phyloP scores from a whole-genome alignment of 495 filamentous ascomycete species.

The Cercophora samala region DNA sequence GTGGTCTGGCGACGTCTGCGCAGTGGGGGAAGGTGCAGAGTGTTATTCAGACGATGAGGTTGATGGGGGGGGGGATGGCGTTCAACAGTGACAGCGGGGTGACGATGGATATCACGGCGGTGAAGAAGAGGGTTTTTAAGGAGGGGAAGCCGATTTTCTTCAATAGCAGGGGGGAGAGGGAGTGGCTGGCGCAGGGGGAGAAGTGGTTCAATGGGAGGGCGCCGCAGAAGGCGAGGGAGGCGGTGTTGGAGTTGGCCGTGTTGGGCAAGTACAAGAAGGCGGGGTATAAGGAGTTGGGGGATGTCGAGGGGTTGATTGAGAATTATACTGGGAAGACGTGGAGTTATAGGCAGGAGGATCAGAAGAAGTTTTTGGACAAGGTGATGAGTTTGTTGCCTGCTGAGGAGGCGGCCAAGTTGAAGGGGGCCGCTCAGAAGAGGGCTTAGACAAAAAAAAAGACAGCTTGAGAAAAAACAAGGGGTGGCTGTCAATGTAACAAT shows the following conservation, averaged over 20 bases:
- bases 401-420: constrained; percentile 10
- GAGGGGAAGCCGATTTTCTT: constrained; percentile 34
- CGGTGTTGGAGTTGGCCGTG: constrained; percentile 39
- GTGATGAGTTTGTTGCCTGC: constrained; percentile 27
- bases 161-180: constrained; percentile 34
- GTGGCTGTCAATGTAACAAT: not conserved
- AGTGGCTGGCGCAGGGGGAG: constrained; percentile 31
- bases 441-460: constrained; percentile 7
- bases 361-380: constrained; percentile 27
- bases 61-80: constrained; percentile 30
- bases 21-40: constrained; percentile 27
- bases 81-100: constrained; percentile 28
- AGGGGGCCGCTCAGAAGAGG: constrained; percentile 18
- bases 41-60: constrained; percentile 31
- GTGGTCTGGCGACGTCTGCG: constrained; percentile 31
- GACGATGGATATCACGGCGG: constrained; percentile 23
- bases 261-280: constrained; percentile 41
- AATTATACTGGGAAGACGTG: constrained; percentile 33
- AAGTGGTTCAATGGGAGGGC: constrained; percentile 17
- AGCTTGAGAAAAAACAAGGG: not conserved
- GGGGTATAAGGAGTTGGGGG: constrained; percentile 28
- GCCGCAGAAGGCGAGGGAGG: constrained; percentile 33
- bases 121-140: constrained; percentile 15
- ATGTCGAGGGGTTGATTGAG: constrained; percentile 34
- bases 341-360: constrained; percentile 25